Conservation (phyloP, 1,284 basidiomycete genomes). For the Ustilago trichophora region DNA sequence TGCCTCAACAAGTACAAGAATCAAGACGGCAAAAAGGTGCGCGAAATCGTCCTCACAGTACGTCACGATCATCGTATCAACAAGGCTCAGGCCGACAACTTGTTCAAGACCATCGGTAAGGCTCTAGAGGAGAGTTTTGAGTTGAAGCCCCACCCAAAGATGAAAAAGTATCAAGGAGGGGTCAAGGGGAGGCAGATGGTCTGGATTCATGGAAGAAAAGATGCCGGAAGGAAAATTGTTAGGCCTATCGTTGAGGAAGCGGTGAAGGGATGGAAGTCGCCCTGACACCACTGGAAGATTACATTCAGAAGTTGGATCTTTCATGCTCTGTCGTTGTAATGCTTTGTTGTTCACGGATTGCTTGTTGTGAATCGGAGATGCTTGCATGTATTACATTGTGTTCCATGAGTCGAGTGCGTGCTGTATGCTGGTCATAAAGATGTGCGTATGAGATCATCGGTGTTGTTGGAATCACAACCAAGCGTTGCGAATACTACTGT, state of each 20-base stretch:
- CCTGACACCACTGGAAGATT: background rate
- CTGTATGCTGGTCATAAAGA: too few relatives aligned
- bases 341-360: too few relatives aligned
- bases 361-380: background rate
- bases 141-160: constrained; percentile 18
- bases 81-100: constrained; percentile 37
- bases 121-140: constrained; percentile 28
- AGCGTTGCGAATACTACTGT: constrained; percentile 18
- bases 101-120: constrained; percentile 37
- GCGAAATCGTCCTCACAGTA: constrained; percentile 54
- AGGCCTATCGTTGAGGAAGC: constrained; percentile 58
- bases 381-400: background rate
- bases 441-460: background rate
- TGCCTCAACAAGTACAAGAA: constrained; percentile 54
- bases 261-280: constrained; percentile 41
- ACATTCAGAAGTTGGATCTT: background rate
- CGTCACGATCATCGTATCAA: constrained; percentile 42
- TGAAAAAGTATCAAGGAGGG: constrained; percentile 2
- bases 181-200: constrained; percentile 38
- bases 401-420: too few relatives aligned
- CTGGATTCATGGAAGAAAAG: constrained; percentile 32
- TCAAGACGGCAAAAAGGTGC: constrained; percentile 17
- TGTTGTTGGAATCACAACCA: constrained; percentile 7
- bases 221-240: constrained; percentile 54
- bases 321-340: too few relatives aligned